Evolutionary conservation across 2,329 filamentous ascomycete genomes (phyloP), one percentile per base, ranked within the genome.

Genomic region (Xylariaceae sp.): DNA sequence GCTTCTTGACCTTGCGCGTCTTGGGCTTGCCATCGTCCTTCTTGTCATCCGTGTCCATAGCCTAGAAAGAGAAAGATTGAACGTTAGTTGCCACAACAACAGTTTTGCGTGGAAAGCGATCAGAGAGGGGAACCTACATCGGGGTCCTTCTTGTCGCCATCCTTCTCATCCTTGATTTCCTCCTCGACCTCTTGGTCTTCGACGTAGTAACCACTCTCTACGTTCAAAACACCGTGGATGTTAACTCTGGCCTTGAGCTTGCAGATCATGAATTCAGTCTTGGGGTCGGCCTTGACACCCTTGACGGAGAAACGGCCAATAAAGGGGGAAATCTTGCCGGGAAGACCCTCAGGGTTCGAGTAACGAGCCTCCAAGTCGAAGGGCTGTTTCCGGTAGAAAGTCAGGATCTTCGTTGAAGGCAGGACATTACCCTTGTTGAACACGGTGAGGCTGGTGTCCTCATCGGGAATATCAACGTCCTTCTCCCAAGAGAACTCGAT

Each of bases 401-500:
- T 99, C 57, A 99, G 86, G 67, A 99, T 97, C 84, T 99, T 99
- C 66, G 94, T 99, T 4, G 93, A 97, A 57, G 94, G 94, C 82
- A 99, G 88, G 65, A 96, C 87, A 73, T 97, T 97, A 75, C 93
- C 93, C 77, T 89, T 92, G 84, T 94, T 95, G 79, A 99, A 99
- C 71, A 99, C 94, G 42, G 90, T 96, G 69, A 99, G 82, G 79
- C 88, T 95, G 58, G 94, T 97, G 75, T 97, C 94, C 82, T 99
- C 94, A 70, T 99, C 94, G 30, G 94, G 94, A 69, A 99, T 99
- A 72, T 99, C 94, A 61, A 92, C 87, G 30, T 93, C 95, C 82
- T 97, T 96, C 82, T 99, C 94, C 94, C 94, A 99, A 56, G 88
- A 89, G 76, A 99, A 99, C 75, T 99, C 93, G 74, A 99, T 96